Percentiles rank a stretch among this genome's conserved stretches.
These are phyloP conservation scores for Nicotiana tabacum DNA, from an alignment of 257 asterid genomes.

Conservation along the genomic window DNA sequence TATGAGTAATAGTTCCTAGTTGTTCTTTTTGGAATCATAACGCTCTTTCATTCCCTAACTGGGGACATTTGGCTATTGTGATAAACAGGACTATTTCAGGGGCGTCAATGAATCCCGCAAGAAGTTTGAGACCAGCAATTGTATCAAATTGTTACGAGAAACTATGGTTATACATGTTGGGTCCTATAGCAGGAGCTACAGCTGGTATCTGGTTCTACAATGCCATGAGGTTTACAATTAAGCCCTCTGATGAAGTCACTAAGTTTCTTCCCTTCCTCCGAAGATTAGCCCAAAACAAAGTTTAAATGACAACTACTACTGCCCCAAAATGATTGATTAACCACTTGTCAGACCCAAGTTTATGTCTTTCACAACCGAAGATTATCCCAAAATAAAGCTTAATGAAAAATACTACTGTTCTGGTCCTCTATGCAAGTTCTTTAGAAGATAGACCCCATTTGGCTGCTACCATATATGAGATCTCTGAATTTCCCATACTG, in stretches of 20 bases:
- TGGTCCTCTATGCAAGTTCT: not conserved
- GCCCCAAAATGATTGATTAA: not conserved
- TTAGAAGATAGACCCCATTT: not conserved
- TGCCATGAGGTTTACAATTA: constrained; percentile 20
- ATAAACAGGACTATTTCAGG: constrained; percentile 28
- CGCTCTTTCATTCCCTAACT: not conserved
- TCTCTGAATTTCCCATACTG: not conserved
- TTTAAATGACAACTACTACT: not conserved
- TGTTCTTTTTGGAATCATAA: not conserved
- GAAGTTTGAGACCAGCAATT: constrained; percentile 37
- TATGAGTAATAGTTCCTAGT: not conserved
- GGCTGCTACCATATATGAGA: not conserved
- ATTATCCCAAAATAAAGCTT: not conserved
- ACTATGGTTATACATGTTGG: constrained; percentile 28
- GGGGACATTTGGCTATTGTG: not conserved
- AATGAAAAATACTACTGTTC: not conserved
- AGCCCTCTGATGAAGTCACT: constrained; percentile 10
- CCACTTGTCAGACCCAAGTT: not conserved
- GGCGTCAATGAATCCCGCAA: constrained; percentile 35
- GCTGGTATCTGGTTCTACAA: constrained; percentile 34
- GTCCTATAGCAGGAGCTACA: constrained; percentile 31
- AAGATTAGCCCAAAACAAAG: not conserved
- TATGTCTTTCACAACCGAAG: not conserved
- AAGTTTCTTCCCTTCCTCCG: constrained; percentile 12
- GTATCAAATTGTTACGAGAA: constrained; percentile 17